A percentile compares a stretch with the other conserved stretches of the same genome.
Conservation (phyloP, 2,329 filamentous ascomycete species). For the Penicillium polonicum region DNA sequence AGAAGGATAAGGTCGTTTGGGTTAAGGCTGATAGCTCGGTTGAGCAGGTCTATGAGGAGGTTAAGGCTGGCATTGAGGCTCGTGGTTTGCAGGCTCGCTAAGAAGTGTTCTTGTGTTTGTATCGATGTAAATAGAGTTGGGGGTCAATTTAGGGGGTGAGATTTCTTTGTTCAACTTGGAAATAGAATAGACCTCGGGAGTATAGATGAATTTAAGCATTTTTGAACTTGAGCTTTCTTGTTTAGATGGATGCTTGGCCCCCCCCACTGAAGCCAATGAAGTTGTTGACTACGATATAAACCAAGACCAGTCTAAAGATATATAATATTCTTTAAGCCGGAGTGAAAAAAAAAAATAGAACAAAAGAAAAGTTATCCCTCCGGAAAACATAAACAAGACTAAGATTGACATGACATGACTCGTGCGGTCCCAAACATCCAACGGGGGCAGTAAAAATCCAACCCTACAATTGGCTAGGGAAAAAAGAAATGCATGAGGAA, state of each 20-base stretch:
- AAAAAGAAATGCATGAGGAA: slow-evolving; percentile 25
- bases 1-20: slow-evolving; percentile 74
- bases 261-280: background rate
- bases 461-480: slow-evolving; percentile 24
- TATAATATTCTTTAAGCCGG: slow-evolving; percentile 19
- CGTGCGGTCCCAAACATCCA: slow-evolving; percentile 28
- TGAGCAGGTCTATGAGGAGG: slow-evolving; percentile 61
- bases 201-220: background rate
- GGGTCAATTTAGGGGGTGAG: background rate
- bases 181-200: slow-evolving; percentile 5
- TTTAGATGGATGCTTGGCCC: background rate
- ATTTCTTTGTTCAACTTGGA: background rate
- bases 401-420: slow-evolving; percentile 31
- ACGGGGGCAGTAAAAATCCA: slow-evolving; percentile 22
- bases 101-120: slow-evolving; percentile 7
- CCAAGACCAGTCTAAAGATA: slow-evolving; percentile 12
- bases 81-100: slow-evolving; percentile 39
- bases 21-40: slow-evolving; percentile 69
- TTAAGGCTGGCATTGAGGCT: slow-evolving; percentile 49
- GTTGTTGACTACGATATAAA: background rate
- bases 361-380: slow-evolving; percentile 18
- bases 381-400: slow-evolving; percentile 24
- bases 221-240: background rate
- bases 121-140: slow-evolving; percentile 2
- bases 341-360: slow-evolving; percentile 17